phyloP scores from a whole-genome alignment of 2,329 filamentous ascomycete species.

The Penicillium decumbens region DNA sequence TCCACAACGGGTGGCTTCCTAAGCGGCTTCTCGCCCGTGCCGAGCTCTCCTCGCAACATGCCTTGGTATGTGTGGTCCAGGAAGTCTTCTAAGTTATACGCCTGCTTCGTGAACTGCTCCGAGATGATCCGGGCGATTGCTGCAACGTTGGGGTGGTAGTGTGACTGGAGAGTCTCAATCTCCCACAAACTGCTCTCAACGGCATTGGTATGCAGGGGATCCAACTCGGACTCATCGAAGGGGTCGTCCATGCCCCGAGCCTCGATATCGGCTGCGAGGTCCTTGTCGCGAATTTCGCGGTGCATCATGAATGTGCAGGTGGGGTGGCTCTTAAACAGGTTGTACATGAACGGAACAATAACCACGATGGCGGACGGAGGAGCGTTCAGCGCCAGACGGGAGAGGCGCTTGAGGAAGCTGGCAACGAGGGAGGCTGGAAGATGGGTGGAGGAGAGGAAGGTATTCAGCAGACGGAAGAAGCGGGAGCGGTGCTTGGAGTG shows the following conservation, averaged over 20 bases:
- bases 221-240: conserved; percentile 68
- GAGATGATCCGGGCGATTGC: conserved; percentile 89
- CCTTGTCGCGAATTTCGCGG: conserved; percentile 59
- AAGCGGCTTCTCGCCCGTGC: conserved; percentile 61
- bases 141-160: conserved; percentile 96
- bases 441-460: conserved; percentile 86
- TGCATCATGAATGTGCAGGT: conserved; percentile 96
- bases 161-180: conserved; percentile 79
- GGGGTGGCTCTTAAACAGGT: conserved; percentile 83
- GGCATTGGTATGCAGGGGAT: conserved; percentile 80
- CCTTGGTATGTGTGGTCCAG: conserved; percentile 80
- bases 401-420: conserved; percentile 92
- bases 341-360: conserved; percentile 91
- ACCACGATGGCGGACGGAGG: conserved; percentile 86
- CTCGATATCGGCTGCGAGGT: conserved; percentile 57
- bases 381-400: conserved; percentile 76
- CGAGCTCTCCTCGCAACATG: conserved; percentile 76
- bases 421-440: conserved; percentile 85
- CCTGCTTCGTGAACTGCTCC: conserved; percentile 94
- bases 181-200: conserved; percentile 96
- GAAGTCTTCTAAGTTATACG: conserved; percentile 96
- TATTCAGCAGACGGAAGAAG: conserved; percentile 88
- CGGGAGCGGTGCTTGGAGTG: conserved; percentile 91
- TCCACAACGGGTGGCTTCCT: conserved; percentile 86
- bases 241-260: conserved; percentile 65